A percentile compares a stretch with the other conserved stretches of the same genome.
Conservation (phyloP, 1,139 yeast species). For the Sugiyamaella castrensis region DNA sequence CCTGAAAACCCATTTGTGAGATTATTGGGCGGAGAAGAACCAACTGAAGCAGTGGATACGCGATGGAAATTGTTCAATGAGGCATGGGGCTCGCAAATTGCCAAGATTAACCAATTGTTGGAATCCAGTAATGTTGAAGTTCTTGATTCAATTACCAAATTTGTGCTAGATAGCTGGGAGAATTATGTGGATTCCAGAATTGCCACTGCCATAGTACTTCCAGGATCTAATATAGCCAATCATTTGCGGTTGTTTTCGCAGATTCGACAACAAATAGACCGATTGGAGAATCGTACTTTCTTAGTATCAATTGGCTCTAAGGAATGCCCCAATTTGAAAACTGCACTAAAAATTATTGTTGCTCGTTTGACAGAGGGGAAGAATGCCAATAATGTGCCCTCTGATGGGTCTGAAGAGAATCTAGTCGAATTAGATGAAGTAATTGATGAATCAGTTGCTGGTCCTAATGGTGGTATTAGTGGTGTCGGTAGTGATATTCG, state of each 20-base stretch:
- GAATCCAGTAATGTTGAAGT: slow-evolving; percentile 25
- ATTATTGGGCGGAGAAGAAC: slow-evolving; percentile 41
- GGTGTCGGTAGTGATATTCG: slow-evolving; percentile 20
- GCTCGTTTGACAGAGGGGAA: slow-evolving; percentile 32
- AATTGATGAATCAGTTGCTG: slow-evolving; percentile 15
- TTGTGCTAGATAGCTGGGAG: slow-evolving; percentile 28
- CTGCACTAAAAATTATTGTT: slow-evolving; percentile 40
- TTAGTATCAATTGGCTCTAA: slow-evolving; percentile 34
- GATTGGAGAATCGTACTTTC: slow-evolving; percentile 18
- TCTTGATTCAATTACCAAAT: slow-evolving; percentile 26
- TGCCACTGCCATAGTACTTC: slow-evolving; percentile 33
- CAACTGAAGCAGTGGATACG: slow-evolving; percentile 29
- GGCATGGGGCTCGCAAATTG: slow-evolving; percentile 29
- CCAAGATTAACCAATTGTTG: slow-evolving; percentile 25
- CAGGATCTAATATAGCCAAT: slow-evolving; percentile 39
- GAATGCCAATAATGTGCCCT: slow-evolving; percentile 18
- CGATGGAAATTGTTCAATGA: slow-evolving; percentile 41
- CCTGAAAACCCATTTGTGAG: slow-evolving; percentile 38
- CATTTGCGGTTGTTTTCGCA: slow-evolving; percentile 34
- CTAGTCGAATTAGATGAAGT: not conserved
- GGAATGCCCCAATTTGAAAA: slow-evolving; percentile 38
- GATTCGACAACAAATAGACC: slow-evolving; percentile 17
- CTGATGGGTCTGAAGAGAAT: not conserved
- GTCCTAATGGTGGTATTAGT: slow-evolving; percentile 12
- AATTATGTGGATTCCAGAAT: slow-evolving; percentile 26